These are phyloP conservation scores for Saccharomycopsis amapae DNA, from an alignment of 805 yeast species.

Conservation along the genomic window DNA sequence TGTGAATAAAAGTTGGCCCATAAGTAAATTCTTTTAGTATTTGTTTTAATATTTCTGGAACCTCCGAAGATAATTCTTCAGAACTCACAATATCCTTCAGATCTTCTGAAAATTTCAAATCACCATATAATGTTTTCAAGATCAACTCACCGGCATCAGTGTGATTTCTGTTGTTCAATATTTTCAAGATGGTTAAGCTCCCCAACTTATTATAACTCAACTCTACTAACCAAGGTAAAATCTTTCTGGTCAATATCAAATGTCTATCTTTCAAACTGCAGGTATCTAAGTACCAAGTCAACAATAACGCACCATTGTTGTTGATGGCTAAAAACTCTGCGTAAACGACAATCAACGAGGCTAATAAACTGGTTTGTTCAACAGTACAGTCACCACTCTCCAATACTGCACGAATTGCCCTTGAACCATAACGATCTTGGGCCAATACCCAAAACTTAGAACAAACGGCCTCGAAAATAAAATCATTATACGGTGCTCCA, in stretches of 20 bases:
- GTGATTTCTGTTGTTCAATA: conserved; percentile 64
- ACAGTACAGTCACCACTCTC: conserved; percentile 65
- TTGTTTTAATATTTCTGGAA: conserved; percentile 38
- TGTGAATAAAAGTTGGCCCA: conserved; percentile 73
- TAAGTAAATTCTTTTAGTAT: conserved; percentile 61
- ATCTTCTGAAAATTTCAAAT: conserved; percentile 25
- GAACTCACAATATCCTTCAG: conserved; percentile 16
- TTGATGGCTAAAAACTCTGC: conserved; percentile 75
- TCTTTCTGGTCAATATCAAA: conserved; percentile 51
- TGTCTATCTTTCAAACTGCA: conserved; percentile 61
- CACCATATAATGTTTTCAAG: conserved; percentile 60
- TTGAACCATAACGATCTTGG: conserved; percentile 87
- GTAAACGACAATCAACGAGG: conserved; percentile 70
- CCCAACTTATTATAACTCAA: conserved; percentile 81
- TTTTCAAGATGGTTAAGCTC: conserved; percentile 70
- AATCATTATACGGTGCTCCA: conserved; percentile 82
- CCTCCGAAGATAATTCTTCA: too few relatives aligned
- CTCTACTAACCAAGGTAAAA: conserved; percentile 53
- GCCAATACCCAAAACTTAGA: conserved; percentile 74
- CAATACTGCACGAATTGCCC: conserved; percentile 89
- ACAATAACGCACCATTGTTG: conserved; percentile 78
- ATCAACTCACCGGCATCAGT: conserved; percentile 52
- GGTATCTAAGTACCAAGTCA: conserved; percentile 94
- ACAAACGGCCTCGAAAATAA: conserved; percentile 76
- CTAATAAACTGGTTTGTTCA: conserved; percentile 65